phyloP scores from a whole-genome alignment of 2,329 filamentous ascomycete genomes.

The Neonectria magnoliae region DNA sequence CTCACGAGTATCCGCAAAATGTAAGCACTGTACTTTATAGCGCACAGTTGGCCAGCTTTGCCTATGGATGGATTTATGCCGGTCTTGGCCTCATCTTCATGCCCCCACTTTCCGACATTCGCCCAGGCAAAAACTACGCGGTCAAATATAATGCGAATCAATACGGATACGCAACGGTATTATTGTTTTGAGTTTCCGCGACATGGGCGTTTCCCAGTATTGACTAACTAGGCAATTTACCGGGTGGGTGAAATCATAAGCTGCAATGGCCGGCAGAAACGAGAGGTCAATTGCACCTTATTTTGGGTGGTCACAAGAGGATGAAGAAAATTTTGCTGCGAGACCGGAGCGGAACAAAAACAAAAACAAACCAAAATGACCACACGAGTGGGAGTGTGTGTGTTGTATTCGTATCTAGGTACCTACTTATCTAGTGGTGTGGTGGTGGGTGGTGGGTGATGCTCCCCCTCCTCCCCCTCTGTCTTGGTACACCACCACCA shows the following conservation, averaged over 20 bases:
- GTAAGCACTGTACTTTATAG: conserved; percentile 17
- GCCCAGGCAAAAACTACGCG: background rate
- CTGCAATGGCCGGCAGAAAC: background rate
- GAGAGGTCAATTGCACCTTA: background rate
- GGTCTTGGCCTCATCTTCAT: background rate
- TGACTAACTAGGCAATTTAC: background rate
- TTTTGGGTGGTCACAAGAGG: background rate
- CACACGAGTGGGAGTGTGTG: conserved; percentile 1
- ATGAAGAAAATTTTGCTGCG: background rate
- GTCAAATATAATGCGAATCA: background rate
- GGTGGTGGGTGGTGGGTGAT: background rate
- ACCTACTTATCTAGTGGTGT: background rate
- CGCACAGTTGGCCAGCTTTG: background rate
- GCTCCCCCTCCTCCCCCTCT: background rate
- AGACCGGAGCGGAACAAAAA: background rate
- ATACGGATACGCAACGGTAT: background rate
- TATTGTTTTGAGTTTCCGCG: background rate
- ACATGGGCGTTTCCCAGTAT: background rate
- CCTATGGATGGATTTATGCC: too few species aligned
- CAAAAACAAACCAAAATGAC: conserved; percentile 6
- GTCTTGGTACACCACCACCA: conserved; percentile 11
- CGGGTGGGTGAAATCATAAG: background rate
- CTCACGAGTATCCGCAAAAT: background rate
- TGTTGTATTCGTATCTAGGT: background rate
- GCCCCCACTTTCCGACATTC: conserved; percentile 15